Evolutionary conservation across 164 flowering plant genomes (phyloP).

Genomic region (Vitis labrusca): DNA sequence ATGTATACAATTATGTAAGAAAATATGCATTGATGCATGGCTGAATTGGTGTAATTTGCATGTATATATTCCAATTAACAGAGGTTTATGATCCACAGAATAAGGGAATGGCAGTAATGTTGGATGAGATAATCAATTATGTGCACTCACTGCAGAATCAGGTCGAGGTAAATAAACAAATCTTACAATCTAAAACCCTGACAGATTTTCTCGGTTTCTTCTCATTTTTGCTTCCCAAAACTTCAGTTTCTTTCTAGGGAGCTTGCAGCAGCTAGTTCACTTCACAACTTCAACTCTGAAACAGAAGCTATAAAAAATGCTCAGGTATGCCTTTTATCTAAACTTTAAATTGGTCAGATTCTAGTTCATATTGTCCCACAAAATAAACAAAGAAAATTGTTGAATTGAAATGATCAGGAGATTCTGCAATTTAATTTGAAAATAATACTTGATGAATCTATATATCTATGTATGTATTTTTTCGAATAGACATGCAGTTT

Average conservation of each 20-base stretch:
- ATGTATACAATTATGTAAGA: too few relatives aligned
- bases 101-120: slow-evolving; percentile 40
- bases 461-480: too few relatives aligned
- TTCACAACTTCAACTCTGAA: slow-evolving; percentile 4
- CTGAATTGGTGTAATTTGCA: not conserved
- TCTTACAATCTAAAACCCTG: not conserved
- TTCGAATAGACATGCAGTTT: too few relatives aligned
- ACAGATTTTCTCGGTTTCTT: not conserved
- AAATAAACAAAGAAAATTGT: too few relatives aligned
- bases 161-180: slow-evolving; percentile 30
- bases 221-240: not conserved
- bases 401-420: too few relatives aligned
- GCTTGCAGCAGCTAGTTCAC: slow-evolving; percentile 22
- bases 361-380: too few relatives aligned
- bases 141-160: slow-evolving; percentile 41
- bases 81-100: slow-evolving; percentile 19
- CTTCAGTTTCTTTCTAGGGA: slow-evolving; percentile 34
- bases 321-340: not conserved
- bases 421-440: too few relatives aligned
- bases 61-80: not conserved
- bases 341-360: too few relatives aligned
- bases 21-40: too few relatives aligned
- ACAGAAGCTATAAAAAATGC: slow-evolving; percentile 2
- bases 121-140: slow-evolving; percentile 43
- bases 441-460: too few relatives aligned